phyloP scores from a whole-genome alignment of 2,329 filamentous ascomycete genomes.

The Colletotrichum tabaci region DNA sequence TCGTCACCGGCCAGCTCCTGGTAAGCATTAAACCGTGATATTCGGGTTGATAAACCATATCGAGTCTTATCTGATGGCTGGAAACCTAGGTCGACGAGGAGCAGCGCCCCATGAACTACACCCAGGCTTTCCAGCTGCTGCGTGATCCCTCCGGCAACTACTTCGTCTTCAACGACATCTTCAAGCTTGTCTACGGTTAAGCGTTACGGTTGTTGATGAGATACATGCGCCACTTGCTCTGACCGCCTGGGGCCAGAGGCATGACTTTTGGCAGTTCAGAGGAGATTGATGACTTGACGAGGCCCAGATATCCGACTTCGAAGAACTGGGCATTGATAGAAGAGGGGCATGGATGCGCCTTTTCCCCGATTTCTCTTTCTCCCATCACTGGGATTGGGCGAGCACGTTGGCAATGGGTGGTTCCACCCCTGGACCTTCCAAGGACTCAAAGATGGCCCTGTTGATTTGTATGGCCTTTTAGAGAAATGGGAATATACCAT shows the following conservation, averaged over 20 bases:
- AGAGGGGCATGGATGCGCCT: slow-evolving; percentile 3
- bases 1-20: slow-evolving; percentile 89
- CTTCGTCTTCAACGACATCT: slow-evolving; percentile 95
- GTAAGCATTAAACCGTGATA: slow-evolving; percentile 64
- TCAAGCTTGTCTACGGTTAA: slow-evolving; percentile 85
- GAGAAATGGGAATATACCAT: slow-evolving; percentile 15
- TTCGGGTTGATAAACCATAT: slow-evolving; percentile 4
- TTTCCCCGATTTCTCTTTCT: slow-evolving; percentile 5
- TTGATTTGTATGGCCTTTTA: slow-evolving; percentile 4
- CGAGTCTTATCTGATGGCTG: background rate
- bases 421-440: slow-evolving; percentile 2
- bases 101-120: slow-evolving; percentile 90
- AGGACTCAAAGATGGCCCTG: slow-evolving; percentile 15
- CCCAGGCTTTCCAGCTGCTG: slow-evolving; percentile 88
- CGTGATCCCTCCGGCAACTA: slow-evolving; percentile 78
- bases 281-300: slow-evolving; percentile 24
- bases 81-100: slow-evolving; percentile 83
- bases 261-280: slow-evolving; percentile 9
- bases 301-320: slow-evolving; percentile 7
- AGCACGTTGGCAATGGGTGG: slow-evolving; percentile 17
- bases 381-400: slow-evolving; percentile 10
- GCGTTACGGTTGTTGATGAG: background rate
- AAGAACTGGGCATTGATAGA: slow-evolving; percentile 21
- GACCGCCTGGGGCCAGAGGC: background rate
- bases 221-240: background rate